Base-by-base conservation (phyloP, 75 land plant genomes). In the Selaginella tamariscina region DNA sequence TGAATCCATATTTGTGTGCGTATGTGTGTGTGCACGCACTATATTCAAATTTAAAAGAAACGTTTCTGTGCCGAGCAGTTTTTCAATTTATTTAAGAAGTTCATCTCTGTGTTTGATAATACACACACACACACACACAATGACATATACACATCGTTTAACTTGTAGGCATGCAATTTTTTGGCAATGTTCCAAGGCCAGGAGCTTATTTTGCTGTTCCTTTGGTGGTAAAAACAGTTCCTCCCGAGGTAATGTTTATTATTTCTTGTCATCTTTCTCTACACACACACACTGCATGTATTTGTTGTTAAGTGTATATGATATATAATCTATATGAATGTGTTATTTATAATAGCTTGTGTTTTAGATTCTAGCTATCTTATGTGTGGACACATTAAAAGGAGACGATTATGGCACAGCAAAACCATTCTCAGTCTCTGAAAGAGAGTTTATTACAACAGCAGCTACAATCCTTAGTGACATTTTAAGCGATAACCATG, bases 191-290 rank as follows among this genome's bases (percentile, higher is more conserved):
- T 1, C 70, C 70, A 49, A 2, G 27, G 13, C 33, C 54, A 56
- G 70, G 70, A 33, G 70, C 56, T 1, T 68, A 68, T 24, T 54
- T 68, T 26, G 30, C 70, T 0, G 54, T 49, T 68, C 70, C 70
- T 2, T 24, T 68, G 13, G 1, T 5, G 1, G 31, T 68, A 1
- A 44, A 44, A 1, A 44, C 27, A 68, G 5, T 1, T 1, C 28
- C 27, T 39, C 1, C 29, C 20, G 55, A 68, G 70, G 70, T 68
- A 26, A 29, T 29, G 15, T 39, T 15, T n/a, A n/a, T n/a, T n/a
- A n/a, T 39, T 15, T 39, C 49, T 39, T 39, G 49, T 15, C 5
- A 39, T 39, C 11, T 15, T 39, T 15, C 49, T n/a, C n/a, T n/a
- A n/a, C n/a, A n/a, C n/a, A n/a, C n/a, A n/a, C n/a, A n/a, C n/a